Evolutionary conservation across 495 filamentous ascomycete species (phyloP).

Genomic region (Penicillium pancosmium): DNA sequence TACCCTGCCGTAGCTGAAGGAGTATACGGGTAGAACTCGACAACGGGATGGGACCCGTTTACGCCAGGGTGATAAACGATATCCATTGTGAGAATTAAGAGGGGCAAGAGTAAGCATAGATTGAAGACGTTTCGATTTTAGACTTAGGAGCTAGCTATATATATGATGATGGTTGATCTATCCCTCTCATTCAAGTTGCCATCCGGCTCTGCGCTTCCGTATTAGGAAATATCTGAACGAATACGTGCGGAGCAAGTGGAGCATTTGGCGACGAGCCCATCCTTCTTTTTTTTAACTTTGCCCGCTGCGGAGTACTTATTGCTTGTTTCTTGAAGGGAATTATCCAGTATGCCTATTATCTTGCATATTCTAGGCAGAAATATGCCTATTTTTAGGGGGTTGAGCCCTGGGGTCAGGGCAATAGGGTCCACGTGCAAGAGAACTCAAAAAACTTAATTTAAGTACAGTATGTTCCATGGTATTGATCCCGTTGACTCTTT

Average conservation of each 20-base stretch:
- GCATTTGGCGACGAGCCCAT: background rate
- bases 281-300: background rate
- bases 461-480: background rate
- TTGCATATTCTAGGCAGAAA: constrained; percentile 9
- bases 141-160: constrained; percentile 1
- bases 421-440: background rate
- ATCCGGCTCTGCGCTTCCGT: constrained; percentile 15
- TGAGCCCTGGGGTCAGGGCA: background rate
- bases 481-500: too few species aligned
- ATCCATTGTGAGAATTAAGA: constrained; percentile 29
- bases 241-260: constrained; percentile 30
- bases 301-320: background rate
- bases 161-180: constrained; percentile 16
- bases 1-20: constrained; percentile 50
- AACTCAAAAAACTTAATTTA: background rate
- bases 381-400: constrained; percentile 7
- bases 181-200: constrained; percentile 5
- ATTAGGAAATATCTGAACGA: constrained; percentile 36
- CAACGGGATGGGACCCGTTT: constrained; percentile 36
- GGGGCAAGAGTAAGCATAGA: background rate
- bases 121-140: background rate
- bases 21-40: constrained; percentile 52
- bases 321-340: constrained; percentile 8
- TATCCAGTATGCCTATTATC: background rate
- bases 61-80: constrained; percentile 36